Conservation (phyloP, 257 asterid species). For the Leonotis leonurus region DNA sequence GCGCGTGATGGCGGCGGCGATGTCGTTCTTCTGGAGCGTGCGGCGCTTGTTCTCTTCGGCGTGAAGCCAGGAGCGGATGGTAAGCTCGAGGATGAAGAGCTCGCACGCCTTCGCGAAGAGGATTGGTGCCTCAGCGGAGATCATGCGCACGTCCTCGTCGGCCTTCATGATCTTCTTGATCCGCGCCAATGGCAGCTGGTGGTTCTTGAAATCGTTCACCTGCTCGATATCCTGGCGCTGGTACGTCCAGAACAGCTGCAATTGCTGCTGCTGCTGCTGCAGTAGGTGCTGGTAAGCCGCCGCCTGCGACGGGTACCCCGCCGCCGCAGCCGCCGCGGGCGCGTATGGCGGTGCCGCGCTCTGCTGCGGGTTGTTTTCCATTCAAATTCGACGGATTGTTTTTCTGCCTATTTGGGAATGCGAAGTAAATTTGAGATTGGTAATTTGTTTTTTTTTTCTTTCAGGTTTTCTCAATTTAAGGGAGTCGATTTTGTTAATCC, state of each 20-base stretch:
- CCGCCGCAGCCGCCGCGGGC: slow-evolving; percentile 32
- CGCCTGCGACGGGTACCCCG: slow-evolving; percentile 39
- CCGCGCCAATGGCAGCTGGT: slow-evolving; percentile 80
- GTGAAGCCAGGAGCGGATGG: slow-evolving; percentile 91
- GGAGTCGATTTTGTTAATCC: neutral
- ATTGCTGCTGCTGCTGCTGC: slow-evolving; percentile 80
- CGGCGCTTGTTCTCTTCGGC: slow-evolving; percentile 95
- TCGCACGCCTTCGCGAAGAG: slow-evolving; percentile 93
- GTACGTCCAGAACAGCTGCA: slow-evolving; percentile 68
- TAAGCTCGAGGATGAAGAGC: slow-evolving; percentile 85
- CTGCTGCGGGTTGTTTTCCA: slow-evolving; percentile 79
- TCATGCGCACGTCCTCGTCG: slow-evolving; percentile 93
- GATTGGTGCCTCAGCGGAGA: slow-evolving; percentile 88
- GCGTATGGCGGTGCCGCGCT: slow-evolving; percentile 45
- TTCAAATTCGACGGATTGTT: no score
- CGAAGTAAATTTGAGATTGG: slow-evolving; percentile 4
- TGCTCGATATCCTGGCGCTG: slow-evolving; percentile 74
- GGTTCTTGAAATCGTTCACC: slow-evolving; percentile 84
- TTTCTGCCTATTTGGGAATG: slow-evolving; percentile 7
- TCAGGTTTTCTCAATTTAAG: neutral
- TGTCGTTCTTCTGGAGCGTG: slow-evolving; percentile 82
- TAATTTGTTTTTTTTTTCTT: no score
- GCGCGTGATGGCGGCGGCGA: slow-evolving; percentile 87
- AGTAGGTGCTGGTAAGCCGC: slow-evolving; percentile 79
- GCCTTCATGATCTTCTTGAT: slow-evolving; percentile 96